Evolutionary conservation across 176 grass and related monocot genomes (phyloP), one percentile per base, ranked within the genome.

Genomic region (Rhynchospora pubera): DNA sequence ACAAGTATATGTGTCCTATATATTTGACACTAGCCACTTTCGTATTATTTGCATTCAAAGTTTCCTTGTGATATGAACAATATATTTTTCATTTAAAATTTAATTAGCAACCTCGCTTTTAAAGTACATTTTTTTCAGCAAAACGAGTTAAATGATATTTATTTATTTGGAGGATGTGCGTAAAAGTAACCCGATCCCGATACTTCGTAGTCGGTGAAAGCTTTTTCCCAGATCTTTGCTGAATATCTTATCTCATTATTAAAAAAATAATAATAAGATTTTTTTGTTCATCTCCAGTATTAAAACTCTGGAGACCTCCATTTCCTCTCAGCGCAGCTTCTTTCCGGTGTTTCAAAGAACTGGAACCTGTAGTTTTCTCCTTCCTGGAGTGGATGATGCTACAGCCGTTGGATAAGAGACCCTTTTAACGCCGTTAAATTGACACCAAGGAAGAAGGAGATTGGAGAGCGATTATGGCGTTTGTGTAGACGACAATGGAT

Each of bases 181-280:
- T 66, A 66, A 66, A 66, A 66, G 63, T 66, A 66, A 66, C 26
- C 62, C 63, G 63, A 66, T 66, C 63, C 63, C 63, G 63, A 65
- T 39, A 30, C 9, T 39, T 66, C 13, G 15, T 66, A 30, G 63
- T 66, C 26, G 13, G 63, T 15, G 30, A 66, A 39, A 66, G 30
- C 26, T 32, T 66, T 66, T 66, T 24, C 28, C 30, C 8, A 23
- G 28, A 13, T 30, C 30, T 30, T 7, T 62, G 19, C 9, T 62
- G 59, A 23, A 9, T 23, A 62, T 62, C 24, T 62, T 39, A 39
- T 39, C 34, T 39, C 34, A 39, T 39, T 39, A 39, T 39, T 39
- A 39, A 39, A 39, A 39, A 39, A 39, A n/a, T n/a, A n/a, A n/a
- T n/a, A 61, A 22, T 23, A 57, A 9, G 3, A 43, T 67, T 45